Conservation (phyloP, 2,329 filamentous ascomycete species). For the Pseudogymnoascus sp. region DNA sequence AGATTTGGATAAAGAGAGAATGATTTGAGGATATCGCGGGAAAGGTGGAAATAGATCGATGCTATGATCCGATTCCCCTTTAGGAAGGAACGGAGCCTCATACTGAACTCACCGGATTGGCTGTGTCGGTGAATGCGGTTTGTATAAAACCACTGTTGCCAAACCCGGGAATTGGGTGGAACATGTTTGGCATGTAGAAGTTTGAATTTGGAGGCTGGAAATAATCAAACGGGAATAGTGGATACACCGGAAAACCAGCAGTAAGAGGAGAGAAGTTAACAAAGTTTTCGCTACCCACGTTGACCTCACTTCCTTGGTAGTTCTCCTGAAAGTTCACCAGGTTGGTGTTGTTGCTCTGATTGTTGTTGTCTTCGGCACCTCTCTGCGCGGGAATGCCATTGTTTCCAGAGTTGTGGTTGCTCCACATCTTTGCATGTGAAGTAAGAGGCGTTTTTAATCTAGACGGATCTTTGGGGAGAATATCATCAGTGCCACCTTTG, state of each 20-base stretch:
- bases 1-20: background rate
- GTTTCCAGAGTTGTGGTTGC: conserved; percentile 21
- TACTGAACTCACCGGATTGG: background rate
- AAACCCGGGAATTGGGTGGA: background rate
- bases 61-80: background rate
- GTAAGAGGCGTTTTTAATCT: background rate
- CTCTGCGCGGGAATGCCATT: conserved; percentile 24
- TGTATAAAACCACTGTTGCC: background rate
- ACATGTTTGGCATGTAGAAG: background rate
- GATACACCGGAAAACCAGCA: background rate
- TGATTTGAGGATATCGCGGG: background rate
- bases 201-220: conserved; percentile 3
- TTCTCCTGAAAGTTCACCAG: background rate
- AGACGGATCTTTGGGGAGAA: background rate
- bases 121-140: background rate
- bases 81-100: background rate
- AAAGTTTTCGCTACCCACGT: background rate
- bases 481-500: background rate
- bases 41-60: background rate
- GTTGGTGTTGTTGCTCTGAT: background rate
- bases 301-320: background rate
- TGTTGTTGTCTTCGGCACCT: background rate
- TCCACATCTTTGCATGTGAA: conserved; percentile 19
- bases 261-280: background rate
- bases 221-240: background rate